phyloP scores from a whole-genome alignment of 108 stramenopile species.

The Cyclotella sp. region DNA sequence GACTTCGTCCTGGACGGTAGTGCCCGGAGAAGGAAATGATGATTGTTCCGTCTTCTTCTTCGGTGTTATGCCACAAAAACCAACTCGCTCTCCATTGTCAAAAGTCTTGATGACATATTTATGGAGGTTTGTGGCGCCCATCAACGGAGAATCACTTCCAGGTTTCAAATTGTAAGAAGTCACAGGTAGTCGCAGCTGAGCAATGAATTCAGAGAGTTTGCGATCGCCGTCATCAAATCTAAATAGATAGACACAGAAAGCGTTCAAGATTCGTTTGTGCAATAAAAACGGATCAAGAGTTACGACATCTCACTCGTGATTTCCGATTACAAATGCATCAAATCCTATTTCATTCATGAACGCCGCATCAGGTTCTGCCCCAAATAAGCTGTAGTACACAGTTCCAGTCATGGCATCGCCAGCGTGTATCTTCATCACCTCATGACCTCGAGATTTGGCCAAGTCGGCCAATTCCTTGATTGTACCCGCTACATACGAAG shows the following conservation, averaged over 20 bases:
- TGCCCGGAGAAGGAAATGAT: constrained; percentile 55
- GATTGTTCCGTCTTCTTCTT: constrained; percentile 27
- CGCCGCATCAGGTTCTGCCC: constrained; percentile 48
- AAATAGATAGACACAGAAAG: background rate
- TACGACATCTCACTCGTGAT: constrained; percentile 53
- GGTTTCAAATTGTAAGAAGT: constrained; percentile 36
- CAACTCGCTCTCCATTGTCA: constrained; percentile 46
- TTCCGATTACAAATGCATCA: constrained; percentile 59
- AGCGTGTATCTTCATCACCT: constrained; percentile 61
- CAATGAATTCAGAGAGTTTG: constrained; percentile 45
- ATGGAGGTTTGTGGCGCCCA: constrained; percentile 10
- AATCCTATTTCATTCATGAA: constrained; percentile 54
- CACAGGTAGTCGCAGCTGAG: constrained; percentile 22
- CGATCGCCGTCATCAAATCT: constrained; percentile 63
- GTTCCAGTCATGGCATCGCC: constrained; percentile 68
- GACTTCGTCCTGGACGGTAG: constrained; percentile 49
- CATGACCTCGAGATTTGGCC: constrained; percentile 2
- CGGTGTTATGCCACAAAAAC: constrained; percentile 48
- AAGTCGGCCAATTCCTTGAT: constrained; percentile 22
- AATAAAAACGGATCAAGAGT: background rate
- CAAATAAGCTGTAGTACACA: constrained; percentile 52
- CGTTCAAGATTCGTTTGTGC: background rate
- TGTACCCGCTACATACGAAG: constrained; percentile 18
- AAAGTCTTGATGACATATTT: constrained; percentile 31
- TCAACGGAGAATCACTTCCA: constrained; percentile 18